Evolutionary conservation across 176 grass and related monocot species (phyloP).

Genomic region (Oryza longistaminata): DNA sequence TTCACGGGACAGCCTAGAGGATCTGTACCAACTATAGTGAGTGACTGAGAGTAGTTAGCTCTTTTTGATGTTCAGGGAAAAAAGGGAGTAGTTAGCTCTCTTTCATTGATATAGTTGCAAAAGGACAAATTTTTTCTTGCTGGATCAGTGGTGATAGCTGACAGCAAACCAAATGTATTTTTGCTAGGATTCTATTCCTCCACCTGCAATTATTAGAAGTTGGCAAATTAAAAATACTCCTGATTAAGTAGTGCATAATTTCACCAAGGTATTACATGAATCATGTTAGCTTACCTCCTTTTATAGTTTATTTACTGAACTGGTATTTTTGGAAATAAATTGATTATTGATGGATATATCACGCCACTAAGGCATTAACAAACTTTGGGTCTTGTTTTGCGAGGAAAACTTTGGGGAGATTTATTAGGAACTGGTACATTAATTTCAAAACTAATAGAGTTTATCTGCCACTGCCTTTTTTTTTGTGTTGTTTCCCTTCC

Average conservation of each 20-base stretch:
- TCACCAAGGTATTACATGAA: not conserved
- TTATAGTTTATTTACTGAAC: not conserved
- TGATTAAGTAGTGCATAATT: not conserved
- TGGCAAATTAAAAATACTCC: not conserved
- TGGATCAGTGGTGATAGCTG: not conserved
- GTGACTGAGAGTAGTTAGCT: not conserved
- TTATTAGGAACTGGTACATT: not conserved
- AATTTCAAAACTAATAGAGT: not conserved
- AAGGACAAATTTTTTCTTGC: not conserved
- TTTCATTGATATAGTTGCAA: not conserved
- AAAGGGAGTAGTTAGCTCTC: not conserved
- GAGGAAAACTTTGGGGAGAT: not conserved
- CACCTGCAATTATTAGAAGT: not conserved
- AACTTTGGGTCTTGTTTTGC: not conserved
- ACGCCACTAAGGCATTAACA: not conserved
- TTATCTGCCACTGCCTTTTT: not conserved
- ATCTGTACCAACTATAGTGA: not conserved
- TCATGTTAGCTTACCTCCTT: not conserved
- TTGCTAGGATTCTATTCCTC: not conserved
- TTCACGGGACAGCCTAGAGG: conserved; percentile 16
- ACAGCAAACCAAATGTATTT: not conserved
- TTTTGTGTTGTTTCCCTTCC: not conserved
- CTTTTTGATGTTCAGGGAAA: not conserved
- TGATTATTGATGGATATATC: not conserved
- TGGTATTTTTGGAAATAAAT: conserved; percentile 1